Evolutionary conservation across 2,329 filamentous ascomycete genomes (phyloP), one percentile per base, ranked within the genome.

Genomic region (Apiospora sp.): DNA sequence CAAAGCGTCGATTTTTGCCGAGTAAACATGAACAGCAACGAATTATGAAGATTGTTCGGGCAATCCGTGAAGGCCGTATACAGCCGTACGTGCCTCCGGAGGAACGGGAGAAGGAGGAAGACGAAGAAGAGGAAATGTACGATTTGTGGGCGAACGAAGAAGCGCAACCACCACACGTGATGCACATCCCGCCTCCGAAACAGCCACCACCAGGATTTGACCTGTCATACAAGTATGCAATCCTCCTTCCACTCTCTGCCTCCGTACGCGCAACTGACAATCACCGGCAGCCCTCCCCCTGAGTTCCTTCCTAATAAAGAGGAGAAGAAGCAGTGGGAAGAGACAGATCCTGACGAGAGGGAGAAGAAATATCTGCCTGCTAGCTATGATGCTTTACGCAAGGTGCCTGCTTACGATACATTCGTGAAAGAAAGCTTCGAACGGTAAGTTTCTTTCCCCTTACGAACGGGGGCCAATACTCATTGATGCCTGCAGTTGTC

Each of bases 371-470:
- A 94, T 78, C 84, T 99, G 46, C 94, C 97, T 1, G 91, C 91
- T 73, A 92, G 94, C 80, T 94, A 94, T 81, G 92, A 93, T 77
- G 92, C 96, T 2, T 86, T 99, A 71, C 92, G 96, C 74, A 95
- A 94, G 81, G 96, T 98, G 8, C 96, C 97, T 69, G 97, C 93
- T 22, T 99, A 98, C 81, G 93, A 93, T 69, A 89, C 88, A 71
- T 94, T 98, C 76, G 91, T 99, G 81, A 98, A 98, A 83, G 96
- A 99, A 83, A 92, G 95, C 76, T 99, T 99, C 78, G 95, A 99
- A 82, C 89, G 97, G 58, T 64, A 41, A 14, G 58, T 41, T 14
- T 13, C 19, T n/a, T 19, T 6, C n/a, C 22, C 58, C 19, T 41
- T 41, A 14, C 19, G 13, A 41, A n/a, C 10, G 34, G 10, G 34